Conservation (phyloP, 805 yeast species). For the Metschnikowia sp. region DNA sequence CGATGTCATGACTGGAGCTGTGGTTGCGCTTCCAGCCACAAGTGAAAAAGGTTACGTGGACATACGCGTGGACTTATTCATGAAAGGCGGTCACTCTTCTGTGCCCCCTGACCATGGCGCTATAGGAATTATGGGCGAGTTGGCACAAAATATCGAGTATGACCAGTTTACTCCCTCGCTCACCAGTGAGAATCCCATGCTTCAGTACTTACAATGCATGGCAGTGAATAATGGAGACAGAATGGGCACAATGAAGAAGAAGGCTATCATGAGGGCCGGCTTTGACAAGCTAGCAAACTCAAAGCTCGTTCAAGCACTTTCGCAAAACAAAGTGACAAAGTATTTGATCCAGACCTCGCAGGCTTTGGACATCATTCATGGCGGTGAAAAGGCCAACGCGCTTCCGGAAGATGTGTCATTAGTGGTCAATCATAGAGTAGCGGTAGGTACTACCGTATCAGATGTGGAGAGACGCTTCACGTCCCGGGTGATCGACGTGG, state of each 20-base stretch:
- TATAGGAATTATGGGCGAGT: constrained; percentile 67
- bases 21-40: constrained; percentile 15
- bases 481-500: constrained; percentile 28
- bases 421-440: constrained; percentile 34
- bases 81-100: constrained; percentile 80
- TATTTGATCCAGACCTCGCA: constrained; percentile 34
- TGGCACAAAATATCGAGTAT: constrained; percentile 53
- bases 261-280: constrained; percentile 35
- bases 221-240: constrained; percentile 46
- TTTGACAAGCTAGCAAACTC: constrained; percentile 33
- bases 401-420: constrained; percentile 33
- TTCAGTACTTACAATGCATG: constrained; percentile 55
- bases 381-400: constrained; percentile 41
- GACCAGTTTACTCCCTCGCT: constrained; percentile 50
- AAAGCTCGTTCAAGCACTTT: constrained; percentile 19
- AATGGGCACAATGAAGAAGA: constrained; percentile 21
- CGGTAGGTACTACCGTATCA: constrained; percentile 27
- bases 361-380: constrained; percentile 30
- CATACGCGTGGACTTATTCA: constrained; percentile 35
- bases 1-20: constrained; percentile 9
- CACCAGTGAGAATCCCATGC: constrained; percentile 55
- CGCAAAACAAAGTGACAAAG: constrained; percentile 20
- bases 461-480: constrained; percentile 22
- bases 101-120: constrained; percentile 80
- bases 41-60: constrained; percentile 19